Evolutionary conservation across 148 eudicot species (phyloP).

Genomic region (Euryodendron excelsum): DNA sequence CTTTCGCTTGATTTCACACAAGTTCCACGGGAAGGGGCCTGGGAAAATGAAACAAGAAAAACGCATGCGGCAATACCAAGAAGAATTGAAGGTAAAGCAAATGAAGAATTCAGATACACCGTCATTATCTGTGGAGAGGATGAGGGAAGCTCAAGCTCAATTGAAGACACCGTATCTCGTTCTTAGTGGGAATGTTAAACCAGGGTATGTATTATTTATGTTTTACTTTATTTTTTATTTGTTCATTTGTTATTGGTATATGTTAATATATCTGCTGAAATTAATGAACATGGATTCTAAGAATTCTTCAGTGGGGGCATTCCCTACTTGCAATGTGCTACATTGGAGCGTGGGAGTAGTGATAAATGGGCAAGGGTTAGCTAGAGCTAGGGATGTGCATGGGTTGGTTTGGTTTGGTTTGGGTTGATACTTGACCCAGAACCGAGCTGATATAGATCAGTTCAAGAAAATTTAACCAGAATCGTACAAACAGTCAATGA

Average conservation of each 20-base stretch:
- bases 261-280: neutral
- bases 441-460: no score
- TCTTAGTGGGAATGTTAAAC: slow-evolving; percentile 85
- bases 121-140: slow-evolving; percentile 83
- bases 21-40: slow-evolving; percentile 95
- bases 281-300: neutral
- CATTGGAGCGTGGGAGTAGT: no score
- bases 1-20: slow-evolving; percentile 78
- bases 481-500: no score
- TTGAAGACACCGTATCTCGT: slow-evolving; percentile 80
- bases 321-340: no score
- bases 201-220: slow-evolving; percentile 60
- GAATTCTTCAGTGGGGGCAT: neutral
- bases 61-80: slow-evolving; percentile 77
- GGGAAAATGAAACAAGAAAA: slow-evolving; percentile 94
- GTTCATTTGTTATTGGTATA: neutral
- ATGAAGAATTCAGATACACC: slow-evolving; percentile 91
- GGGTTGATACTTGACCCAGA: no score
- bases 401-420: no score
- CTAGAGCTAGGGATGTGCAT: no score
- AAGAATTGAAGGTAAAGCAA: slow-evolving; percentile 82
- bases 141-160: slow-evolving; percentile 88
- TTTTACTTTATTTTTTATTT: neutral
- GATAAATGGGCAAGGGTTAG: no score
- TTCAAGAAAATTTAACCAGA: no score